phyloP scores from a whole-genome alignment of 805 yeast genomes.

The Myxozyma mucilagina region DNA sequence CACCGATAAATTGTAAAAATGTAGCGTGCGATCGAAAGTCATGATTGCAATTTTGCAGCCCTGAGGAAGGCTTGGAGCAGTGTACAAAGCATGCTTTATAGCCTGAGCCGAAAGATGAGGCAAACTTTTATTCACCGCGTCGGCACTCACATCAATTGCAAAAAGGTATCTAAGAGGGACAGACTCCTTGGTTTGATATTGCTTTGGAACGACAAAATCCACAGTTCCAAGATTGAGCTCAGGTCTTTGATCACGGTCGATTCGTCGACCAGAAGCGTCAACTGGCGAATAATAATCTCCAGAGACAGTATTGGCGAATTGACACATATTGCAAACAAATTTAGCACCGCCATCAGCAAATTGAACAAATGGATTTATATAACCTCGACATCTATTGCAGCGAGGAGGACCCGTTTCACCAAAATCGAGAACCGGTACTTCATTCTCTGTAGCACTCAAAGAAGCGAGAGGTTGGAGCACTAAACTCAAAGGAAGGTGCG shows the following conservation, averaged over 20 bases:
- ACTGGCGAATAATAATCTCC: constrained; percentile 63
- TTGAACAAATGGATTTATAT: constrained; percentile 80
- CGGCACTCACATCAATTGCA: constrained; percentile 66
- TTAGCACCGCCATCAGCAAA: constrained; percentile 58
- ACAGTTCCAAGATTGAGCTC: constrained; percentile 82
- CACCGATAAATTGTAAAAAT: constrained; percentile 68
- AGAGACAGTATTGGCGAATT: constrained; percentile 69
- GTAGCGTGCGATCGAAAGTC: constrained; percentile 70
- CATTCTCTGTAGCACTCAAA: constrained; percentile 43
- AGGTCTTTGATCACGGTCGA: constrained; percentile 65
- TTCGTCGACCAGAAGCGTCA: constrained; percentile 60
- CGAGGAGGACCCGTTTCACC: constrained; percentile 70
- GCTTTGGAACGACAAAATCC: constrained; percentile 75
- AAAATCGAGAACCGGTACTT: constrained; percentile 70
- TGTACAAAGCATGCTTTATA: constrained; percentile 56
- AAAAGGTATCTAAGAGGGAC: constrained; percentile 67
- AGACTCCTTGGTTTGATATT: constrained; percentile 56
- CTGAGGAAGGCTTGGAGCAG: constrained; percentile 42
- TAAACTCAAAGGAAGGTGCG: constrained; percentile 80
- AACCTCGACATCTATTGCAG: constrained; percentile 88
- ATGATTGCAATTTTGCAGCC: constrained; percentile 66
- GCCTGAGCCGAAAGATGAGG: constrained; percentile 69
- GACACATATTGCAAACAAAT: constrained; percentile 85
- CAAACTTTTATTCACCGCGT: constrained; percentile 58
- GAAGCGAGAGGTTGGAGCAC: constrained; percentile 85